phyloP scores from a whole-genome alignment of 106 monocot genomes.

The Apostasia ramifera region DNA sequence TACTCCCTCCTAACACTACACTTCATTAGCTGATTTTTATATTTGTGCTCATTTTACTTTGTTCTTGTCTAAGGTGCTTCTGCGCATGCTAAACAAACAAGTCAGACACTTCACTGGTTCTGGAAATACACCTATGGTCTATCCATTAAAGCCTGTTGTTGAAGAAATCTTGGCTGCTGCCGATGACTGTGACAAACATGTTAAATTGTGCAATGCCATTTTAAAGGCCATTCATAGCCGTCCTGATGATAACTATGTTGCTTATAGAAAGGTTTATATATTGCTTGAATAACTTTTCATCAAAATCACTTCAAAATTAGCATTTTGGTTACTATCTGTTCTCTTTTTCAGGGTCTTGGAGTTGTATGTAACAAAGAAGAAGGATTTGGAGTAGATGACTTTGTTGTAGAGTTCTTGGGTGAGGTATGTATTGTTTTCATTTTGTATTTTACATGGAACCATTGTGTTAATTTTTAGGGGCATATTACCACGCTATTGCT shows the following conservation, averaged over 20 bases:
- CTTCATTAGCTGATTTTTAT: too few species aligned
- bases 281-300: background rate
- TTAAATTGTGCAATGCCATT: constrained; percentile 65
- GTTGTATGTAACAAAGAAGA: constrained; percentile 96
- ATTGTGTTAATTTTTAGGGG: too few species aligned
- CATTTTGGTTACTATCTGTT: background rate
- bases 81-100: constrained; percentile 75
- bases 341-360: constrained; percentile 72
- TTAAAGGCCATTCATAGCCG: constrained; percentile 76
- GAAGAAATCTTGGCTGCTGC: constrained; percentile 74
- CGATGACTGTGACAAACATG: constrained; percentile 47
- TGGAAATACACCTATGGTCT: constrained; percentile 92
- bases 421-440: constrained; percentile 41
- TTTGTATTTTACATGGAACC: background rate
- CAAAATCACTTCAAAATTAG: background rate
- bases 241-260: constrained; percentile 90
- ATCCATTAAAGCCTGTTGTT: constrained; percentile 64
- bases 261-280: constrained; percentile 79
- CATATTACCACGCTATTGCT: too few species aligned
- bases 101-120: constrained; percentile 76
- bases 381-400: constrained; percentile 83
- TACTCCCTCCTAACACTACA: background rate
- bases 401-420: constrained; percentile 97
- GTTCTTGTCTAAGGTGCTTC: constrained; percentile 48
- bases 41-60: background rate